Conservation (phyloP, 176 grass and related monocot genomes). For the Zea luxurians region DNA sequence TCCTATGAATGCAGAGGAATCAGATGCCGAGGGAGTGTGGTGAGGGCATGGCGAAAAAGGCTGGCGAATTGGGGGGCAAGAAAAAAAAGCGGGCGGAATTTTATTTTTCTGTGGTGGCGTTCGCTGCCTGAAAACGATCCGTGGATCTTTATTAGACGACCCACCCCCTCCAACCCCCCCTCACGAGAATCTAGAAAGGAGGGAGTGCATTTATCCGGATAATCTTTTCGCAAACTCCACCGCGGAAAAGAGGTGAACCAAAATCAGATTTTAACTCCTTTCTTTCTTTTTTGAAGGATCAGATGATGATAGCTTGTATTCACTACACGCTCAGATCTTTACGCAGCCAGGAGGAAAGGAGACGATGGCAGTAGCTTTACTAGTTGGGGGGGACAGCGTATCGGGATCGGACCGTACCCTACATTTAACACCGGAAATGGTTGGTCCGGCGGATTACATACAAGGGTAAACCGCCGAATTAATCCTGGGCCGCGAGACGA, state of each 20-base stretch:
- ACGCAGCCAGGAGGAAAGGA: neutral
- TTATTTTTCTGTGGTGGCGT: constrained; percentile 5
- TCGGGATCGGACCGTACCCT: neutral
- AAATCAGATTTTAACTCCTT: constrained; percentile 5
- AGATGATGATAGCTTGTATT: neutral
- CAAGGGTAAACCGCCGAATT: neutral
- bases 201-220: constrained; percentile 34
- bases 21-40: constrained; percentile 33
- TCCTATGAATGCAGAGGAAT: constrained; percentile 47
- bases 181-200: constrained; percentile 32
- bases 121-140: constrained; percentile 41
- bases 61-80: neutral
- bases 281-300: neutral
- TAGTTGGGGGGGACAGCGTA: neutral
- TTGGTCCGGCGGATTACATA: neutral
- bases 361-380: neutral
- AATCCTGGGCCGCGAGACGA: neutral
- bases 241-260: neutral
- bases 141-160: constrained; percentile 30
- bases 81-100: neutral
- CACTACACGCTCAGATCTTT: neutral
- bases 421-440: neutral
- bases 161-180: neutral
- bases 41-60: neutral
- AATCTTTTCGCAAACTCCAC: neutral